Percentiles rank a stretch among this genome's conserved stretches.
phyloP scores from a whole-genome alignment of 208 protist genomes.

The Trypanosoma platydactyli region DNA sequence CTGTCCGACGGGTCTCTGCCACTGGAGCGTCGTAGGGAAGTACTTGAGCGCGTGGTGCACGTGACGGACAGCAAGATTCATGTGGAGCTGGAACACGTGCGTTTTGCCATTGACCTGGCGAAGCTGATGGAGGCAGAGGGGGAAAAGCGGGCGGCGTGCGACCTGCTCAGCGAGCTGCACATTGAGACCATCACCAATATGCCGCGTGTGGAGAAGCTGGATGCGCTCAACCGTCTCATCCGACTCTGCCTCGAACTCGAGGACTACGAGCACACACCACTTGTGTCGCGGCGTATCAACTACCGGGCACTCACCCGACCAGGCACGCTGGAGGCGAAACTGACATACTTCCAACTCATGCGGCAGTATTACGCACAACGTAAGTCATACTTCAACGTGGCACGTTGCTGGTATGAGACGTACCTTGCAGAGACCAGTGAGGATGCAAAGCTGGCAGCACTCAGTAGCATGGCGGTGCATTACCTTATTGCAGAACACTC shows the following conservation, averaged over 20 bases:
- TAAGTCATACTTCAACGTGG: conserved; percentile 91
- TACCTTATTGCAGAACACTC: conserved; percentile 83
- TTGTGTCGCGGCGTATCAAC: conserved; percentile 95
- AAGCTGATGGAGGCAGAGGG: conserved; percentile 90
- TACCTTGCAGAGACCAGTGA: conserved; percentile 87
- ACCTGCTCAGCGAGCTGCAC: conserved; percentile 94
- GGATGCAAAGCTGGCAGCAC: conserved; percentile 62
- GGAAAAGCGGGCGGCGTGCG: conserved; percentile 88
- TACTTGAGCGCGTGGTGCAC: conserved; percentile 90
- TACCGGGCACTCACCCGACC: conserved; percentile 69
- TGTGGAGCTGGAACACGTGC: conserved; percentile 95
- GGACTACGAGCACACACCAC: conserved; percentile 93
- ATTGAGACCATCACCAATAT: conserved; percentile 98
- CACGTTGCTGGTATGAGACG: conserved; percentile 91
- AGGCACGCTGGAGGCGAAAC: conserved; percentile 75
- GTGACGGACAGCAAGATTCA: conserved; percentile 96
- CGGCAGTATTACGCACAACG: conserved; percentile 84
- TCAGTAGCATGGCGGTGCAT: conserved; percentile 80
- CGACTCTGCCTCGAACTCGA: conserved; percentile 92
- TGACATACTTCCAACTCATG: conserved; percentile 89
- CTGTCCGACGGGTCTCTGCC: conserved; percentile 53
- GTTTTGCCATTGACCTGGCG: conserved; percentile 92
- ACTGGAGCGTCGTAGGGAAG: conserved; percentile 59
- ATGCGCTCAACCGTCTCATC: conserved; percentile 95
- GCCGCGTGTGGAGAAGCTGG: conserved; percentile 95